Evolutionary conservation across 805 yeast genomes (phyloP), one percentile per base, ranked within the genome.

Genomic region (Kurtzmaniella cleridarum): DNA sequence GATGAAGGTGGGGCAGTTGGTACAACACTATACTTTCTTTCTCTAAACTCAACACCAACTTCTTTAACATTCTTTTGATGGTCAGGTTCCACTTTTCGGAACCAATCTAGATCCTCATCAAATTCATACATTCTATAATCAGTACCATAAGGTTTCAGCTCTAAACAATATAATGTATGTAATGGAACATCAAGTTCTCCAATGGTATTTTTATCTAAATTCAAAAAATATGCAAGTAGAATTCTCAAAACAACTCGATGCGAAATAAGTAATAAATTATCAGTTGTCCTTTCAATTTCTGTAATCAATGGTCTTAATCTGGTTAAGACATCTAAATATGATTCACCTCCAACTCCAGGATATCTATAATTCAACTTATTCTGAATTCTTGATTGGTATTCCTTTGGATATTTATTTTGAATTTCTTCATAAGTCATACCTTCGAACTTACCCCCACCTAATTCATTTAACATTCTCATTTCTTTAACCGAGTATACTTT

Each of bases 321-420:
- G 48, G 89, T 87, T 53, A 93, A 83, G 10, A 93, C 98, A 62
- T 91, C 98, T 49, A 91, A 64, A 51, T 91, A 91, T 0, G 95
- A 85, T 60, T 91, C 98, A 13, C 98, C 98, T 6, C 98, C 97
- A 36, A 88, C 85, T 3, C 98, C 98, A 1, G 98, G 98, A 55
- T 91, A 91, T 43, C 98, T 70, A 60, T 91, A 91, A 13, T 82
- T 70, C 50, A 91, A 70, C 60, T 91, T 91, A 60, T 88, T 84
- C 31, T 72, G 68, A 48, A 87, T 62, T 42, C 98, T 75, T 13
- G 88, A 75, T 31, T 75, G 77, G 55, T 82, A 91, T 58, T 91
- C 98, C 28, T 75, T 75, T 0, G 97, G 96, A 58, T 81, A 90
- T 45, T 73, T 62, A 26, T 74, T 65, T 51, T 87, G 95, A 53